Evolutionary conservation across 73 alveolate genomes (phyloP), one percentile per base, ranked within the genome.

Genomic region (Durusdinium trenchii): DNA sequence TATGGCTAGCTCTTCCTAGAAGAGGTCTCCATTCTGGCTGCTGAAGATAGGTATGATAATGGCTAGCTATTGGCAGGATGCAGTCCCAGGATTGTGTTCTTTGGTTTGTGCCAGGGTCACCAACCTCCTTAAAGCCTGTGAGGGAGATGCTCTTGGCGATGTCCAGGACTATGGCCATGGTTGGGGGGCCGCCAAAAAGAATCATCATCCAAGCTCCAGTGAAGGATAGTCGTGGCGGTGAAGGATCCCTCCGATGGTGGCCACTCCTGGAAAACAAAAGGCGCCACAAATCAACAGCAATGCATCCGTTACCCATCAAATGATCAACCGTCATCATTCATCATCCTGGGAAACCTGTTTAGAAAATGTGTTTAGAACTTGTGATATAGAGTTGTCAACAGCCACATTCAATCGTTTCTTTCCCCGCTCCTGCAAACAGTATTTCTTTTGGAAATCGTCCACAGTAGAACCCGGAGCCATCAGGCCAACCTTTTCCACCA

Each of bases 1-100:
- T 47, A 40, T 47, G 92, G 92, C 71, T 43, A 82, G 92, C 90
- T 79, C 90, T 79, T 79, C 90, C 86, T 75, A 36, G 86, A 75
- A 75, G 86, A 75, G 86, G 40, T 42, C 86, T 38, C 89, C 89
- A 78, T 61, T 20, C 57, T 18, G 6, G 43, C 3, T 0, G 46
- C 30, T 14, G 26, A 1, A 3, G 1, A 3, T 43, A 1, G 64
- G 23, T 20, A 12, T 6, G 51, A 35, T 30, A 67, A 43, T 67
- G 81, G 81, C n/a, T 36, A 67, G 81, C 81, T 67, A 3, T 38
- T 26, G n/a, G n/a, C n/a, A n/a, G n/a, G n/a, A n/a, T 5, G 26
- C 20, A 23, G 7, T 73, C 52, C 51, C 5, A 62, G 78, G 32
- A 62, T 9, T 5, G 20, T 23, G 16, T 62, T 62, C 43, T 35